phyloP scores from a whole-genome alignment of 805 yeast genomes.

The Candida orba region DNA sequence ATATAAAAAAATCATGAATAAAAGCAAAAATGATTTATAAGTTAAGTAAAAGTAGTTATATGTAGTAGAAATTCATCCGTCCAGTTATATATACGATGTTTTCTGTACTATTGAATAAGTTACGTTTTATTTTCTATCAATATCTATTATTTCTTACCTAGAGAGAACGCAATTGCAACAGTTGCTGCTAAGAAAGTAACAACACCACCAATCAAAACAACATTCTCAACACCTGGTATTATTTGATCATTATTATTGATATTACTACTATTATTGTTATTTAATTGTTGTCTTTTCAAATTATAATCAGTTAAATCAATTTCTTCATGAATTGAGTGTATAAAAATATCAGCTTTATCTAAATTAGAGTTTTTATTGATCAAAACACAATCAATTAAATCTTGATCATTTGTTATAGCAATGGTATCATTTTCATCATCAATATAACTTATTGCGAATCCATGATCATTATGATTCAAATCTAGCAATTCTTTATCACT shows the following conservation, averaged over 20 bases:
- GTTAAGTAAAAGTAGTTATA: too few relatives aligned
- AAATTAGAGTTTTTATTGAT: constrained; percentile 40
- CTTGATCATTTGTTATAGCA: constrained; percentile 67
- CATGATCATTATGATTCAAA: constrained; percentile 25
- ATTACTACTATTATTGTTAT: not conserved
- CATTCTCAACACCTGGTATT: constrained; percentile 53
- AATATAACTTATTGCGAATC: constrained; percentile 63
- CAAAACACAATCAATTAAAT: constrained; percentile 64
- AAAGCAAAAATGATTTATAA: too few relatives aligned
- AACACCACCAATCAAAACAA: constrained; percentile 56
- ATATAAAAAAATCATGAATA: too few relatives aligned
- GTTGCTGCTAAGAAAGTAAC: constrained; percentile 54
- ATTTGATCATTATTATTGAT: constrained; percentile 9
- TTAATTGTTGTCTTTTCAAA: constrained; percentile 11
- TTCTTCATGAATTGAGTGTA: constrained; percentile 58
- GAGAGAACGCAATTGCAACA: constrained; percentile 45
- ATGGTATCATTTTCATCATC: constrained; percentile 85
- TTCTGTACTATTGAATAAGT: too few relatives aligned
- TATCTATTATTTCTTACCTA: constrained; percentile 24
- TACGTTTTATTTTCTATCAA: not conserved
- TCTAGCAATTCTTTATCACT: constrained; percentile 28
- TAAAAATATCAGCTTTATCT: constrained; percentile 62
- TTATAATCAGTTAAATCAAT: constrained; percentile 23
- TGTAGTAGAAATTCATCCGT: too few relatives aligned
- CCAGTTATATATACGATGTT: too few relatives aligned